These are phyloP conservation scores for Luzula sylvatica DNA, from an alignment of 176 grass and related monocot species.

Conservation along the genomic window DNA sequence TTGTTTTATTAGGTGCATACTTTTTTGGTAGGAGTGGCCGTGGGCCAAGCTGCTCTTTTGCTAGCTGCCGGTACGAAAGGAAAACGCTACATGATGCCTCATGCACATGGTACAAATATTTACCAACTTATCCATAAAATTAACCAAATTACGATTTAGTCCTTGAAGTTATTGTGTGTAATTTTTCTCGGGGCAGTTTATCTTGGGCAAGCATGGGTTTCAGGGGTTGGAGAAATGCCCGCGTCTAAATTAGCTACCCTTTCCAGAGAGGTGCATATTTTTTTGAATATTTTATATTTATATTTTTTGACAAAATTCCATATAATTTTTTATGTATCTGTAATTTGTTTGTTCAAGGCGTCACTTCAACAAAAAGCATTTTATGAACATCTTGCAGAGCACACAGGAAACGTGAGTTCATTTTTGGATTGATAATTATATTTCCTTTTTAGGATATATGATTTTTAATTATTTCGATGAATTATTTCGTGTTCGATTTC, in stretches of 20 bases:
- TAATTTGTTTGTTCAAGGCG: slow-evolving; percentile 33
- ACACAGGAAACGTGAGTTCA: slow-evolving; percentile 89
- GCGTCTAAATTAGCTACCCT: slow-evolving; percentile 83
- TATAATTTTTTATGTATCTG: background rate
- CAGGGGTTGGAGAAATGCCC: slow-evolving; percentile 77
- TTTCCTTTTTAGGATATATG: slow-evolving; percentile 13
- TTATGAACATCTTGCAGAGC: slow-evolving; percentile 65
- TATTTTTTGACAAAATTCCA: background rate
- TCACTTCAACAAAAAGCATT: slow-evolving; percentile 71
- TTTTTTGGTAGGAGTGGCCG: slow-evolving; percentile 61
- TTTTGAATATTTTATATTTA: slow-evolving; percentile 12
- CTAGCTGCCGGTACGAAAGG: slow-evolving; percentile 96
- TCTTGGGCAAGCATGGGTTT: slow-evolving; percentile 82
- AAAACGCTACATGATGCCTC: slow-evolving; percentile 92
- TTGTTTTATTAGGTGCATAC: slow-evolving; percentile 67
- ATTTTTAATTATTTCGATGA: too few relatives aligned
- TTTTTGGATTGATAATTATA: slow-evolving; percentile 11
- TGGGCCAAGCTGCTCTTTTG: slow-evolving; percentile 81
- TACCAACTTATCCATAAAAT: slow-evolving; percentile 10
- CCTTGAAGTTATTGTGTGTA: slow-evolving; percentile 1
- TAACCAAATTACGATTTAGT: background rate
- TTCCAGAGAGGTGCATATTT: slow-evolving; percentile 58
- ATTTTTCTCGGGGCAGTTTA: slow-evolving; percentile 40
- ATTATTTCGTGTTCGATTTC: background rate
- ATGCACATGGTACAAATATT: slow-evolving; percentile 82